A percentile compares a stretch with the other conserved stretches of the same genome.
These are phyloP conservation scores for Saturnispora ahearnii DNA, from an alignment of 805 yeast species.

Conservation along the genomic window DNA sequence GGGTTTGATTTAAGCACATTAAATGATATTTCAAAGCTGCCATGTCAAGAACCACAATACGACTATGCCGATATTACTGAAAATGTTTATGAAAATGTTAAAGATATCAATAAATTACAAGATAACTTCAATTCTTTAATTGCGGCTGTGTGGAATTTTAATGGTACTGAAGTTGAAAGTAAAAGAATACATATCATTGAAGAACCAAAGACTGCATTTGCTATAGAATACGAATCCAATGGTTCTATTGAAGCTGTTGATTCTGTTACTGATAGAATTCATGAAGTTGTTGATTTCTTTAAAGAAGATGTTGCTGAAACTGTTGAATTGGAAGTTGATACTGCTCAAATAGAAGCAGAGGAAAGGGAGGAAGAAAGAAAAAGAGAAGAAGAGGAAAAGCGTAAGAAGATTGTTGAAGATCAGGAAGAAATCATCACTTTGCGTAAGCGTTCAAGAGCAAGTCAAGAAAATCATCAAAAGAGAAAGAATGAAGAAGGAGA, in stretches of 20 bases:
- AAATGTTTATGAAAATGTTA: conserved; percentile 16
- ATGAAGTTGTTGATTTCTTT: conserved; percentile 13
- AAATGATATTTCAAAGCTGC: conserved; percentile 25
- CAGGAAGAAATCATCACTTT: conserved; percentile 26
- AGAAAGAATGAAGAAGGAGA: conserved; percentile 14
- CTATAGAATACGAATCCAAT: conserved; percentile 16
- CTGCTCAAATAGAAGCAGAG: conserved; percentile 16
- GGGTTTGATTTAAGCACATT: conserved; percentile 24
- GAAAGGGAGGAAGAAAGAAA: conserved; percentile 11
- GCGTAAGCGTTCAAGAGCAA: conserved; percentile 18
- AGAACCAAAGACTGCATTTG: conserved; percentile 12
- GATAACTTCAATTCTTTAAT: conserved; percentile 15
- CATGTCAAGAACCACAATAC: conserved; percentile 14
- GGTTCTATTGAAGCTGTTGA: conserved; percentile 12
- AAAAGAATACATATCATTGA: conserved; percentile 1
- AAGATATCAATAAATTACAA: conserved; percentile 20
- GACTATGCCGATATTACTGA: conserved; percentile 14
- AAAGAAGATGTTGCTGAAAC: conserved; percentile 11
- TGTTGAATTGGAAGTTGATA: conserved; percentile 13
- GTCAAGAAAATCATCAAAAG: conserved; percentile 11
- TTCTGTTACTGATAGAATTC: conserved; percentile 15
- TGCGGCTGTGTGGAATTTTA: background rate
- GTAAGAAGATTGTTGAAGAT: conserved; percentile 12
- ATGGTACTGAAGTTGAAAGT: background rate
- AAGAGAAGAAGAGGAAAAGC: conserved; percentile 1